phyloP scores from a whole-genome alignment of 1,284 basidiomycete species.

The Sporisorium reilianum region DNA sequence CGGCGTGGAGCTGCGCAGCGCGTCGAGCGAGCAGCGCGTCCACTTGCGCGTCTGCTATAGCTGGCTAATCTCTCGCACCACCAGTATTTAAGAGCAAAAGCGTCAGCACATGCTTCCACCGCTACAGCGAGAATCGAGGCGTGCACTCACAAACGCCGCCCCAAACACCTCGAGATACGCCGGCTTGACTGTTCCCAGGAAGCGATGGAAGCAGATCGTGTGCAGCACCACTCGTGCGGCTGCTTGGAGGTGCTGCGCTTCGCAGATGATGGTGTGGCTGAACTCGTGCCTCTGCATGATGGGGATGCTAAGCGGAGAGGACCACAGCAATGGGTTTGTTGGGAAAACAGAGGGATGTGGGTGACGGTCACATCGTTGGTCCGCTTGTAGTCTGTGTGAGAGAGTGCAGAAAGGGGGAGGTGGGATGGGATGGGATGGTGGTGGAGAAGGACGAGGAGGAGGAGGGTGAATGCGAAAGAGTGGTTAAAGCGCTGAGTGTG shows the following conservation, averaged over 20 bases:
- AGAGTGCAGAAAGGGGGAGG: not conserved
- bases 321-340: not conserved
- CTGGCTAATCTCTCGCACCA: constrained; percentile 13
- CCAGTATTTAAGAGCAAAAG: not conserved
- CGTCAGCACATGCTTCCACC: not conserved
- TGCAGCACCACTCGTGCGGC: constrained; percentile 26
- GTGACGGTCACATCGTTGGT: not conserved
- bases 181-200: constrained; percentile 35
- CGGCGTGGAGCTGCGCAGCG: constrained; percentile 1
- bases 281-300: constrained; percentile 17
- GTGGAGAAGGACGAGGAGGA: not conserved
- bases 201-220: constrained; percentile 41
- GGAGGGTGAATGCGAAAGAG: no score
- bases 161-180: constrained; percentile 22
- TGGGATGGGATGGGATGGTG: constrained; percentile 1
- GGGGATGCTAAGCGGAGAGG: not conserved
- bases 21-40: constrained; percentile 16
- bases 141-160: constrained; percentile 23
- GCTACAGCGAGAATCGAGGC: not conserved
- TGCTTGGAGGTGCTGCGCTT: constrained; percentile 13
- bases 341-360: no score
- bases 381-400: not conserved
- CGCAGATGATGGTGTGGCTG: constrained; percentile 8
- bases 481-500: not conserved
- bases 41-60: constrained; percentile 18